Conservation (phyloP, 2,329 filamentous ascomycete species). For the Aspergillus pseudoviridinutans region DNA sequence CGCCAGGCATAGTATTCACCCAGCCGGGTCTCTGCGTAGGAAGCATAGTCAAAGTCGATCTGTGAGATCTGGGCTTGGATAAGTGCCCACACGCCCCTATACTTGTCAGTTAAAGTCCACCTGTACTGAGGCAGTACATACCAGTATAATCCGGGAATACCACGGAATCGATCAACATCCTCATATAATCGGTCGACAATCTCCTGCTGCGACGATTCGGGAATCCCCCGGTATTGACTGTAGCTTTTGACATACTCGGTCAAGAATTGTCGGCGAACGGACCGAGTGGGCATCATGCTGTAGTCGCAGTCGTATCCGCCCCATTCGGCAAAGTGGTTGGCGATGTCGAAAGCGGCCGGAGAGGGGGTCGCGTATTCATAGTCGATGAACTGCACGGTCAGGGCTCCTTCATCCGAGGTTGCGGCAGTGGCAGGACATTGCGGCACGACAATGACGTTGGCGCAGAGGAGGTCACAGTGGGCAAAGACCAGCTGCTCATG, state of each 20-base stretch:
- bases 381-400: conserved; percentile 81
- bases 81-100: conserved; percentile 90
- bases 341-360: conserved; percentile 90
- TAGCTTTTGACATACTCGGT: conserved; percentile 77
- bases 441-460: conserved; percentile 84
- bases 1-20: conserved; percentile 95
- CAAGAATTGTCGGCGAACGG: conserved; percentile 76
- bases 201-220: conserved; percentile 47
- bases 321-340: conserved; percentile 99
- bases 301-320: conserved; percentile 95
- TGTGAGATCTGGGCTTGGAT: conserved; percentile 93
- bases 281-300: conserved; percentile 70
- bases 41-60: conserved; percentile 95
- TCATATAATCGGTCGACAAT: conserved; percentile 67
- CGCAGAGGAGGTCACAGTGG: conserved; percentile 92
- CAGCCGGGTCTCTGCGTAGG: conserved; percentile 79
- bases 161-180: conserved; percentile 84
- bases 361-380: conserved; percentile 97
- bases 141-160: conserved; percentile 81
- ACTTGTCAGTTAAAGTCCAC: conserved; percentile 23
- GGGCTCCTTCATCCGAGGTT: conserved; percentile 34
- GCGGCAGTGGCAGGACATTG: conserved; percentile 23
- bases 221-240: conserved; percentile 46
- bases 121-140: conserved; percentile 17
- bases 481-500: conserved; percentile 72